Evolutionary conservation across 1,139 yeast species (phyloP).

Genomic region (Yamadazyma dendronema): DNA sequence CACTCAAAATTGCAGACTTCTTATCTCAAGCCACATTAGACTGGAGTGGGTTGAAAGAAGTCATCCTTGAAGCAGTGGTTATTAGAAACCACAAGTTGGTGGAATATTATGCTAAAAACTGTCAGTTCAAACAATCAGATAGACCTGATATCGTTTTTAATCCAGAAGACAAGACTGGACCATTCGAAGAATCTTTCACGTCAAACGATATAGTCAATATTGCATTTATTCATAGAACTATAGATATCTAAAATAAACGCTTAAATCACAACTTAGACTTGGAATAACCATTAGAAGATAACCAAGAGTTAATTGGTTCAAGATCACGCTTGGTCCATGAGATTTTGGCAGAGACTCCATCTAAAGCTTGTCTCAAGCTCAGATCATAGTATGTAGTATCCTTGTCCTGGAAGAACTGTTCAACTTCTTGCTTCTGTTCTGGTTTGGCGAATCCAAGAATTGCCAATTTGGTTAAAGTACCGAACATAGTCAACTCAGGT

Average conservation of each 20-base stretch:
- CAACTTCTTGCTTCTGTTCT: conserved; percentile 57
- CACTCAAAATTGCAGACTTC: conserved; percentile 10
- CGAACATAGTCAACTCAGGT: conserved; percentile 78
- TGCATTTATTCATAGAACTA: conserved; percentile 26
- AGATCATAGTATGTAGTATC: conserved; percentile 74
- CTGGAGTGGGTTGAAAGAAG: conserved; percentile 10
- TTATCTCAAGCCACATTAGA: not conserved
- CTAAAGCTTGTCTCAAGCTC: conserved; percentile 70
- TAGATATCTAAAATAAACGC: conserved; percentile 3
- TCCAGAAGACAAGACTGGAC: conserved; percentile 12
- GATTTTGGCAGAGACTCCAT: conserved; percentile 59
- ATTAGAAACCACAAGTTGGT: conserved; percentile 52
- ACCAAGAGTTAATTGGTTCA: conserved; percentile 53
- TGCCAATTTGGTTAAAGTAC: conserved; percentile 62
- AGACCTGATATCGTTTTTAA: conserved; percentile 21
- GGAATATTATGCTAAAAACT: conserved; percentile 40
- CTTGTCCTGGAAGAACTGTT: conserved; percentile 56
- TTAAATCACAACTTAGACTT: conserved; percentile 16
- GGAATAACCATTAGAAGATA: conserved; percentile 44
- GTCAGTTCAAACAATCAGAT: conserved; percentile 32
- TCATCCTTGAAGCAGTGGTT: conserved; percentile 36
- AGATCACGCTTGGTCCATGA: conserved; percentile 68
- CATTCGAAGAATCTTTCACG: conserved; percentile 31
- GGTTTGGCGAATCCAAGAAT: conserved; percentile 65
- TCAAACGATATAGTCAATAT: conserved; percentile 35